phyloP scores from a whole-genome alignment of 345 rosid genomes.

The Raphanus sativus region DNA sequence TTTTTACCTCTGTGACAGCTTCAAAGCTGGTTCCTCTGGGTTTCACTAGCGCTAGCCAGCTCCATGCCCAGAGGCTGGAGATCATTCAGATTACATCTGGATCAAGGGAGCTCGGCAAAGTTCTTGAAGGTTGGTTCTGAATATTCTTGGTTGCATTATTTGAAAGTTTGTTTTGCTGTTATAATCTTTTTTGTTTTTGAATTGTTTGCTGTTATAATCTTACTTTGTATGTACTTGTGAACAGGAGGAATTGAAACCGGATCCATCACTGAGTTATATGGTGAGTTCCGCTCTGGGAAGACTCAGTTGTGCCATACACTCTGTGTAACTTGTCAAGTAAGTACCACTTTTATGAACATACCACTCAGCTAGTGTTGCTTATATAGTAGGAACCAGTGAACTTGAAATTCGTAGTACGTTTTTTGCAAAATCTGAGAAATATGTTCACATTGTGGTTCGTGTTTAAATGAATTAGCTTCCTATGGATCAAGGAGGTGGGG shows the following conservation, averaged over 20 bases:
- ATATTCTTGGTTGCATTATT: neutral
- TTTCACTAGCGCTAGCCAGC: slow-evolving; percentile 87
- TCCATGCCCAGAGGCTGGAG: slow-evolving; percentile 91
- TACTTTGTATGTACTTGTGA: slow-evolving; percentile 9
- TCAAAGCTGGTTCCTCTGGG: slow-evolving; percentile 93
- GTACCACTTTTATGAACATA: slow-evolving; percentile 18
- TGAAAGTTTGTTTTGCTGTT: neutral
- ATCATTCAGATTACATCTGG: slow-evolving; percentile 97
- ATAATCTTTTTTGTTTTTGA: no score
- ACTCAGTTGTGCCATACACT: slow-evolving; percentile 97
- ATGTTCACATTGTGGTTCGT: neutral
- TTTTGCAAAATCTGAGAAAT: neutral
- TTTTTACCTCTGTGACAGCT: slow-evolving; percentile 47
- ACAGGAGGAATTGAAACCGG: slow-evolving; percentile 96
- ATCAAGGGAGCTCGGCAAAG: slow-evolving; percentile 88
- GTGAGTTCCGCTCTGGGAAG: slow-evolving; percentile 96
- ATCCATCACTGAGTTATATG: slow-evolving; percentile 93
- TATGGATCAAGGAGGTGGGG: slow-evolving; percentile 97
- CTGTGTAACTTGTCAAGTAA: slow-evolving; percentile 95
- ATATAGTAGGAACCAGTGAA: neutral
- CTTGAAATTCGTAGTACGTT: neutral
- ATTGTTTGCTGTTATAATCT: slow-evolving; percentile 21
- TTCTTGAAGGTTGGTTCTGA: slow-evolving; percentile 69
- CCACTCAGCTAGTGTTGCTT: neutral
- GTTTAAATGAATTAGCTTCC: slow-evolving; percentile 65